Evolutionary conservation across 2,329 filamentous ascomycete genomes (phyloP), one percentile per base, ranked within the genome.

Genomic region (Apiospora arundinis): DNA sequence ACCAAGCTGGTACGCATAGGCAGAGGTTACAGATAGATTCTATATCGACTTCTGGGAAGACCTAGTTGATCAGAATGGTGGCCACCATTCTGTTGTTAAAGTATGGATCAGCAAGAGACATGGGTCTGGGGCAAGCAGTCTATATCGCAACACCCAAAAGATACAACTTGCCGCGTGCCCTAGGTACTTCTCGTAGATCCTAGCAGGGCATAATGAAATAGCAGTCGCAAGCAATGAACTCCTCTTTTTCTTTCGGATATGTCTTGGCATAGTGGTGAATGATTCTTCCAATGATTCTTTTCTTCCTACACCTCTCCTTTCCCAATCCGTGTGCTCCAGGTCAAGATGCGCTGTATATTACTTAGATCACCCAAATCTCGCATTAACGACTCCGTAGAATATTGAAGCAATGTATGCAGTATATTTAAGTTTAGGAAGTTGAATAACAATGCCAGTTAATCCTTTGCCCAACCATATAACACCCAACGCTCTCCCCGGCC

Each of bases 141-240:
- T 32, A 25, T 46, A 45, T 46, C 23, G 18, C 25, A 45, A 32
- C 9, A 40, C 21, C 32, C 12, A 4, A 28, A 3, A 28, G 65
- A 46, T 25, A 16, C 65, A n/a, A 28, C 6, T 25, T 45, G n/a
- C 5, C 28, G 65, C n/a, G 40, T 23, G 42, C 48, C 32, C 46
- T 40, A 63, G 32, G 32, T 16, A 21, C 56, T 63, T 63, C 18
- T n/a, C 21, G 32, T 63, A 63, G 18, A 63, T 63, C 18, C 56
- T 63, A 21, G 56, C 21, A 37, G 32, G 40, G 56, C 56, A 63
- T 40, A 63, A 63, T 63, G 32, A 63, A 63, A 63, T 69, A 49
- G 18, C 46, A 49, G 46, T 32, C 46, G 46, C 46, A 49, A 49
- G 46, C 46, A 49, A 49, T 42, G 67, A 49, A 32, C 9, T 52